Conservation (phyloP, 345 rosid genomes). For the Citrus mangshanensis region DNA sequence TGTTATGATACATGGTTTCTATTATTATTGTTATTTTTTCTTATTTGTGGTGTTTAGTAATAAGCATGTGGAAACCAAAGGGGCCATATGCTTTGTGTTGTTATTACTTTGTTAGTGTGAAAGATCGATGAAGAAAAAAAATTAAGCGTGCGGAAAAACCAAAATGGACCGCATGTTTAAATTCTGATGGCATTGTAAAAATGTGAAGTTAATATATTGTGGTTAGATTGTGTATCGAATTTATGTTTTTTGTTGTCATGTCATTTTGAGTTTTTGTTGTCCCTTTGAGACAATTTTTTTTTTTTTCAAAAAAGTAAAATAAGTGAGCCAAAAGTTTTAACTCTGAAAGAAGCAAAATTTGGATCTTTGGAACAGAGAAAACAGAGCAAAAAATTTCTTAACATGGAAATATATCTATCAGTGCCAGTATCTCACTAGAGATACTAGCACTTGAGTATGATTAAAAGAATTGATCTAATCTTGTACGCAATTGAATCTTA, state of each 20-base stretch:
- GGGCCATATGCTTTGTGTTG: constrained; percentile 30
- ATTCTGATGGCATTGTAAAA: neutral
- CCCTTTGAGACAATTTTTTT: too few species aligned
- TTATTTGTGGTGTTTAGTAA: neutral
- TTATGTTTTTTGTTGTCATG: neutral
- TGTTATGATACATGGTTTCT: neutral
- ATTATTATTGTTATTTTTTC: neutral
- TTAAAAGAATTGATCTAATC: neutral
- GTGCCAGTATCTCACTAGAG: neutral
- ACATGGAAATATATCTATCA: neutral
- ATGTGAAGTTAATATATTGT: neutral
- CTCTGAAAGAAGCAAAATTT: neutral
- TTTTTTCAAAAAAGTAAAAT: neutral
- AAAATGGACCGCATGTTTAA: constrained; percentile 18
- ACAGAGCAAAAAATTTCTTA: neutral
- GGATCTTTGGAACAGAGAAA: neutral
- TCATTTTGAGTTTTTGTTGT: neutral
- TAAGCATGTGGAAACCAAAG: constrained; percentile 37
- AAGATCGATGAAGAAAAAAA: neutral
- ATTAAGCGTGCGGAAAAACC: constrained; percentile 3
- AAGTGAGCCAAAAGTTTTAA: neutral
- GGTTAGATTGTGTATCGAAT: neutral
- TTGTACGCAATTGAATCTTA: neutral
- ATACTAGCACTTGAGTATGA: neutral
- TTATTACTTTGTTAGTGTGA: neutral